Evolutionary conservation across 179 eudicot species (phyloP).

Genomic region (Beta lomatogona): DNA sequence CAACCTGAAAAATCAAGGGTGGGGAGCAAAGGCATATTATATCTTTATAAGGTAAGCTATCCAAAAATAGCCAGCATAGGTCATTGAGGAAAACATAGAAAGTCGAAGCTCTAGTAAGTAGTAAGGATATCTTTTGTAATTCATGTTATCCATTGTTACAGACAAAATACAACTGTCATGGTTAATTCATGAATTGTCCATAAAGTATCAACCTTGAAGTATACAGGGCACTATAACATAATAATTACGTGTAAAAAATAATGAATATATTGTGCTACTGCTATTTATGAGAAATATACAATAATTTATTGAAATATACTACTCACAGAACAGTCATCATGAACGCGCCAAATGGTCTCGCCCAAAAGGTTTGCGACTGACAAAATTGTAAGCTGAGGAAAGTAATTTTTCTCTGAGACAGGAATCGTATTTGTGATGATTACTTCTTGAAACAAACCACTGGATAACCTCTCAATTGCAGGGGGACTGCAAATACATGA

Average conservation of each 20-base stretch:
- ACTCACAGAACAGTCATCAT: constrained; percentile 92
- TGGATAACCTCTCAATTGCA: constrained; percentile 87
- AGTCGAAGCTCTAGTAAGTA: neutral
- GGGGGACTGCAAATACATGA: constrained; percentile 69
- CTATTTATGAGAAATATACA: constrained; percentile 3
- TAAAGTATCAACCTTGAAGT: neutral
- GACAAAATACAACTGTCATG: neutral
- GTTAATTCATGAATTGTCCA: neutral
- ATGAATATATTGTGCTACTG: neutral
- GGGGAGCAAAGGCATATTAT: constrained; percentile 13
- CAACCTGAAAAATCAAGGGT: constrained; percentile 54
- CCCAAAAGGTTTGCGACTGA: constrained; percentile 96
- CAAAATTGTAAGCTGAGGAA: constrained; percentile 88
- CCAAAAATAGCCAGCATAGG: neutral
- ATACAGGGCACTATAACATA: neutral
- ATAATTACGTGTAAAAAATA: neutral
- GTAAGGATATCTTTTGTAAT: neutral
- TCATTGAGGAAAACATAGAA: neutral
- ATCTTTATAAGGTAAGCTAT: neutral
- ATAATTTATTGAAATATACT: constrained; percentile 40
- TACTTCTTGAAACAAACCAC: constrained; percentile 96
- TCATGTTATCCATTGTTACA: neutral
- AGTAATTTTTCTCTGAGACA: constrained; percentile 67
- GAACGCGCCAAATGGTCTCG: constrained; percentile 97
- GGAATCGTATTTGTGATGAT: constrained; percentile 92